A percentile compares a stretch with the other conserved stretches of the same genome.
phyloP scores from a whole-genome alignment of 140 eudicot genomes.

The Ambrosia hybrid region DNA sequence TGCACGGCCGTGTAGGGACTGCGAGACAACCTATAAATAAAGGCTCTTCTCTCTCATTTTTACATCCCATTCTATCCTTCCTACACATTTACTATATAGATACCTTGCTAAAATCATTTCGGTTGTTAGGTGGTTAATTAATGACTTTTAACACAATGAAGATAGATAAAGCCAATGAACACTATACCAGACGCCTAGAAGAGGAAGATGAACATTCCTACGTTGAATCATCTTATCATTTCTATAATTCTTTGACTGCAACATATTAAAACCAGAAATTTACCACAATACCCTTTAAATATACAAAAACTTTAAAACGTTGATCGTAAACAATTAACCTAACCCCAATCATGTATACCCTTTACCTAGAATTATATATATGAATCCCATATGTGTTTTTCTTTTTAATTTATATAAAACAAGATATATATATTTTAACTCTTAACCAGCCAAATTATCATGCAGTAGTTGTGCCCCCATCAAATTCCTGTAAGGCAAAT shows the following conservation, averaged over 20 bases:
- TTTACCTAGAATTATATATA: constrained; percentile 17
- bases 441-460: constrained; percentile 75
- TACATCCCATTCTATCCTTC: too few species aligned
- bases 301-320: constrained; percentile 17
- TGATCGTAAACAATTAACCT: constrained; percentile 19
- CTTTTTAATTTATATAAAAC: constrained; percentile 23
- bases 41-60: too few species aligned
- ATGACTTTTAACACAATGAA: neutral
- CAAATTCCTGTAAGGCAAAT: constrained; percentile 79
- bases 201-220: constrained; percentile 9
- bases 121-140: neutral
- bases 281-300: constrained; percentile 19
- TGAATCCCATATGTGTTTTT: constrained; percentile 24
- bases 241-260: constrained; percentile 6
- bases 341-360: constrained; percentile 46
- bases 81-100: too few species aligned
- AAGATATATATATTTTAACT: constrained; percentile 20
- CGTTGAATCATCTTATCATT: neutral
- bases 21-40: too few species aligned
- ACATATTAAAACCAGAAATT: constrained; percentile 11
- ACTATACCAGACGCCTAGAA: constrained; percentile 22
- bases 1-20: too few species aligned
- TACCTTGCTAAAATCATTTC: too few species aligned
- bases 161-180: neutral
- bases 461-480: constrained; percentile 99